Evolutionary conservation across 805 yeast species (phyloP).

Genomic region (Nakazawaea wyomingensis): DNA sequence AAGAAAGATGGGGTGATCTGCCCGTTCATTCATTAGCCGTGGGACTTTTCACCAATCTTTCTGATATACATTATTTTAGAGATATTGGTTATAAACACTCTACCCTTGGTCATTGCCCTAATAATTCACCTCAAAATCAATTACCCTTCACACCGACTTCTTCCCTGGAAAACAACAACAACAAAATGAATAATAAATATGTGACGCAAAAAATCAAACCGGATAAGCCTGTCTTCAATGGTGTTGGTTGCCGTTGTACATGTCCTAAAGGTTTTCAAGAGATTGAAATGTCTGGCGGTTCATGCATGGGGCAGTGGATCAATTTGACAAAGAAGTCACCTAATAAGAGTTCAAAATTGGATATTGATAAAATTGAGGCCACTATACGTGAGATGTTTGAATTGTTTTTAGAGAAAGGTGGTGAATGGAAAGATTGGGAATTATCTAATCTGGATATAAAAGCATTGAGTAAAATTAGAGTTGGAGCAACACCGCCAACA

Average conservation of each 20-base stretch:
- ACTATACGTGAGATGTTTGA: slow-evolving; percentile 20
- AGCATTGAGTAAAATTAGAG: slow-evolving; percentile 19
- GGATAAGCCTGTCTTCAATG: slow-evolving; percentile 27
- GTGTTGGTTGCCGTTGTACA: slow-evolving; percentile 83
- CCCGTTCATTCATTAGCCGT: slow-evolving; percentile 88
- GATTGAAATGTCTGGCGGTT: slow-evolving; percentile 48
- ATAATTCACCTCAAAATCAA: slow-evolving; percentile 52
- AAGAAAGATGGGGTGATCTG: slow-evolving; percentile 97
- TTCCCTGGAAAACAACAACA: slow-evolving; percentile 21
- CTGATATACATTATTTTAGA: slow-evolving; percentile 82
- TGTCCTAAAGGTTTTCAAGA: slow-evolving; percentile 58
- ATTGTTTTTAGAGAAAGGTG: slow-evolving; percentile 17
- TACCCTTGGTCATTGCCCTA: slow-evolving; percentile 79
- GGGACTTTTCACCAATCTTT: slow-evolving; percentile 62
- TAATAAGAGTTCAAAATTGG: slow-evolving; percentile 14
- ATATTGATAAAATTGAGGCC: slow-evolving; percentile 26
- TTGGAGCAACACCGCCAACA: background rate
- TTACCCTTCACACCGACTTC: slow-evolving; percentile 32
- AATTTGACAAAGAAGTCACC: slow-evolving; percentile 18
- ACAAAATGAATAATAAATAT: too few relatives aligned
- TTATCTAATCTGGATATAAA: slow-evolving; percentile 19
- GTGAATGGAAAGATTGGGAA: slow-evolving; percentile 22
- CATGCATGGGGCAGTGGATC: slow-evolving; percentile 51
- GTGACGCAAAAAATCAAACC: slow-evolving; percentile 22
- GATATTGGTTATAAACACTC: slow-evolving; percentile 90